phyloP scores from a whole-genome alignment of 257 asterid species.

The Ehretia macrophylla region DNA sequence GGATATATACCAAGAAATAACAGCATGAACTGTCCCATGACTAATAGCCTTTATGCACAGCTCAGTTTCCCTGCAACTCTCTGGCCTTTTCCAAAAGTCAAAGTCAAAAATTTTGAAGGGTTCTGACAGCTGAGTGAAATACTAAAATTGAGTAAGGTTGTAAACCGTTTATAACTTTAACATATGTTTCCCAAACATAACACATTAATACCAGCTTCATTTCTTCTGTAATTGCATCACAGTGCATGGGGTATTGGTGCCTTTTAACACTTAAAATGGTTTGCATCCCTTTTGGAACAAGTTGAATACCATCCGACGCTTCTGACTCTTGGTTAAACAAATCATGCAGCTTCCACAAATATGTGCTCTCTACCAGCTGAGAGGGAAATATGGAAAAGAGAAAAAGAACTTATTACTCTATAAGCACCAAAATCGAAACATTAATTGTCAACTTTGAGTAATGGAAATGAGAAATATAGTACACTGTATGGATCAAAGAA shows the following conservation, averaged over 20 bases:
- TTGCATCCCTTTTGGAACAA: constrained; percentile 58
- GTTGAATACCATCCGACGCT: constrained; percentile 60
- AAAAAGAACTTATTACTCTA: not conserved
- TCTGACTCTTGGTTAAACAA: constrained; percentile 56
- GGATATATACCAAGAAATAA: constrained; percentile 80
- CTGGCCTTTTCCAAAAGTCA: constrained; percentile 96
- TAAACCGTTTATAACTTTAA: not conserved
- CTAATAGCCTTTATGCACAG: constrained; percentile 55
- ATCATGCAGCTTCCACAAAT: constrained; percentile 65
- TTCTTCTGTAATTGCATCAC: constrained; percentile 71
- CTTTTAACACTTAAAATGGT: constrained; percentile 43
- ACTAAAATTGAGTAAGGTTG: constrained; percentile 17
- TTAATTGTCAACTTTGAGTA: not conserved
- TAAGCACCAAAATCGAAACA: not conserved
- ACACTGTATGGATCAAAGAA: not conserved
- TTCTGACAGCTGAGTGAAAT: constrained; percentile 69
- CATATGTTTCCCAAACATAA: not conserved
- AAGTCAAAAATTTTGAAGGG: constrained; percentile 90
- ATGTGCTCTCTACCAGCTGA: constrained; percentile 82
- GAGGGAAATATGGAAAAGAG: constrained; percentile 8
- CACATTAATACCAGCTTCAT: constrained; percentile 54
- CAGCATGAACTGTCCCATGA: constrained; percentile 86
- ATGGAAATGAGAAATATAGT: not conserved
- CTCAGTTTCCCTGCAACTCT: constrained; percentile 58
- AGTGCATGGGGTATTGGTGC: constrained; percentile 80